A percentile compares a stretch with the other conserved stretches of the same genome.
phyloP scores from a whole-genome alignment of 768 basidiomycete genomes.

The Termitomyces sp. region DNA sequence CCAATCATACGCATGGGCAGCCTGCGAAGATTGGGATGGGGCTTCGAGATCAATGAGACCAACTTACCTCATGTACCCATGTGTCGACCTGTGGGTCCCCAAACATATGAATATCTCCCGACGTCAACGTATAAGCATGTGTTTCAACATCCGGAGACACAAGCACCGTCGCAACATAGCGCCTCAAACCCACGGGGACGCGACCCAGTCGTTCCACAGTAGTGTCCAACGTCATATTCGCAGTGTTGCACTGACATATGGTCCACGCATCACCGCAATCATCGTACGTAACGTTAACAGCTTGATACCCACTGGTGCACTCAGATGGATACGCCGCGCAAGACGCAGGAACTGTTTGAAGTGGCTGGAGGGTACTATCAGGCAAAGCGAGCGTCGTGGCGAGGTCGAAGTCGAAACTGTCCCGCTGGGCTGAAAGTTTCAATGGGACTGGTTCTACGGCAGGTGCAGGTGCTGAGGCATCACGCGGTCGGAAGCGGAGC shows the following conservation, averaged over 20 bases:
- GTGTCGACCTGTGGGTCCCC: constrained; percentile 20
- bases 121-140: constrained; percentile 28
- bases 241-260: constrained; percentile 25
- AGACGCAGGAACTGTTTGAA: constrained; percentile 13
- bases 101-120: constrained; percentile 28
- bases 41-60: not conserved
- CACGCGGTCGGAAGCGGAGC: constrained; percentile 8
- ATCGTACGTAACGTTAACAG: constrained; percentile 23
- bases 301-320: constrained; percentile 18
- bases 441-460: constrained; percentile 7
- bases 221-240: constrained; percentile 23
- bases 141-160: constrained; percentile 15
- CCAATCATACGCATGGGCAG: constrained; percentile 30
- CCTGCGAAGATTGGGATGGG: constrained; percentile 7
- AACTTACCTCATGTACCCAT: constrained; percentile 30
- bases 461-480: not conserved
- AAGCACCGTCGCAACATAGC: constrained; percentile 22
- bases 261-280: constrained; percentile 23
- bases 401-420: constrained; percentile 17
- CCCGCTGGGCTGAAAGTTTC: constrained; percentile 15
- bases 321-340: constrained; percentile 14
- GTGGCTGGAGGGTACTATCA: constrained; percentile 7
- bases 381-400: constrained; percentile 10
- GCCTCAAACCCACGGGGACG: constrained; percentile 28
- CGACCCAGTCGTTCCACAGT: constrained; percentile 22